A percentile compares a stretch with the other conserved stretches of the same genome.
Conservation (phyloP, 306 rosid species). For the Ziziphus jujuba region DNA sequence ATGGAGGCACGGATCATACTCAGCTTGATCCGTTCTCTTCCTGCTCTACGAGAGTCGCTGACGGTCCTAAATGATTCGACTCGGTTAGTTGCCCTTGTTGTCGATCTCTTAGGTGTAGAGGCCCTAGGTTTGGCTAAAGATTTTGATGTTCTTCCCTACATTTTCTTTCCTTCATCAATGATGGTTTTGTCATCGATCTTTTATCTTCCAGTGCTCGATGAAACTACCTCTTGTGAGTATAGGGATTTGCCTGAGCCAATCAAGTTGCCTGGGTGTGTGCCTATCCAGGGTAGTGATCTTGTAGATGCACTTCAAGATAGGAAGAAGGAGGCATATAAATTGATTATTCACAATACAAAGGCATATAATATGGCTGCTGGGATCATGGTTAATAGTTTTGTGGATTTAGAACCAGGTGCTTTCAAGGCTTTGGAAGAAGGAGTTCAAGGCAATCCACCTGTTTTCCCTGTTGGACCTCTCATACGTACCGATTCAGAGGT, state of each 20-base stretch:
- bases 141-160: neutral
- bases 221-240: slow-evolving; percentile 15
- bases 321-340: slow-evolving; percentile 8
- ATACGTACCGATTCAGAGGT: neutral
- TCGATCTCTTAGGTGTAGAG: slow-evolving; percentile 15
- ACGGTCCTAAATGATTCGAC: slow-evolving; percentile 21
- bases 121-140: slow-evolving; percentile 33
- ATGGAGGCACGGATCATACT: slow-evolving; percentile 17
- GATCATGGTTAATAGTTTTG: slow-evolving; percentile 22
- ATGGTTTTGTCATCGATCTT: slow-evolving; percentile 19
- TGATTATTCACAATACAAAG: neutral
- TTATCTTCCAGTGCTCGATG: slow-evolving; percentile 26
- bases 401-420: slow-evolving; percentile 20
- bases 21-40: slow-evolving; percentile 25
- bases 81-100: slow-evolving; percentile 17
- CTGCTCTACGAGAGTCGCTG: slow-evolving; percentile 15
- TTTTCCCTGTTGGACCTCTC: slow-evolving; percentile 23
- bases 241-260: slow-evolving; percentile 25
- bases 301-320: slow-evolving; percentile 12
- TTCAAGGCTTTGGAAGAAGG: slow-evolving; percentile 14
- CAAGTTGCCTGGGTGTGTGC: slow-evolving; percentile 24
- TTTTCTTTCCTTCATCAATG: slow-evolving; percentile 10
- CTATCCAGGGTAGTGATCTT: slow-evolving; percentile 14
- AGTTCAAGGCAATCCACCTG: slow-evolving; percentile 9
- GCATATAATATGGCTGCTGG: slow-evolving; percentile 6